Conservation (phyloP, 164 flowering plant genomes). For the Stephania cephalantha region DNA sequence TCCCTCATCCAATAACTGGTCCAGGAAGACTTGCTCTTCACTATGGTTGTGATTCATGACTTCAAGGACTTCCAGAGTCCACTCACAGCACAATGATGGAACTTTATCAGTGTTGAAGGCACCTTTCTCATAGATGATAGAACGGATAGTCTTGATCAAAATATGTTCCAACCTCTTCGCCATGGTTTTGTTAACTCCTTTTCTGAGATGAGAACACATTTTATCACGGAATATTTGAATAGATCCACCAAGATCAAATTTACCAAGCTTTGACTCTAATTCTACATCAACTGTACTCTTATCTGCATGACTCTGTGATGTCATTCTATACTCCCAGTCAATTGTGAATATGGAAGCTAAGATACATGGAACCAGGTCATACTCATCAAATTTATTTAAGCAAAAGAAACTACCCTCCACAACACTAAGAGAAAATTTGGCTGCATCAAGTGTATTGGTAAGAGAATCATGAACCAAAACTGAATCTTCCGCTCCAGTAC, state of each 20-base stretch:
- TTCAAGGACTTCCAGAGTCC: conserved; percentile 55
- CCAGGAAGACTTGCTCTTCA: conserved; percentile 63
- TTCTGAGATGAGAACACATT: conserved; percentile 35
- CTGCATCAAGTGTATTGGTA: conserved; percentile 33
- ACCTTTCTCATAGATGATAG: conserved; percentile 39
- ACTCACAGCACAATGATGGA: conserved; percentile 47
- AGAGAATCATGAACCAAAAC: conserved; percentile 18
- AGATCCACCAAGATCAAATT: conserved; percentile 38
- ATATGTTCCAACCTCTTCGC: conserved; percentile 29
- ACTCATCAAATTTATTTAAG: conserved; percentile 37
- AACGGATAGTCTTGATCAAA: conserved; percentile 49
- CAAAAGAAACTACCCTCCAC: conserved; percentile 56
- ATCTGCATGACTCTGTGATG: conserved; percentile 11
- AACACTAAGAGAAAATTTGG: conserved; percentile 62
- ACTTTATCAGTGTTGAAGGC: conserved; percentile 19
- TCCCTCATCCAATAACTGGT: conserved; percentile 42
- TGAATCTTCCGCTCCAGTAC: conserved; percentile 14
- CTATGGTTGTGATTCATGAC: conserved; percentile 32
- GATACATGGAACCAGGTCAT: conserved; percentile 42
- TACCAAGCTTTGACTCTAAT: conserved; percentile 11
- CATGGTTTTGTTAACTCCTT: conserved; percentile 25
- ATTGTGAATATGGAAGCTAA: conserved; percentile 52
- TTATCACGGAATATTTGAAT: conserved; percentile 39
- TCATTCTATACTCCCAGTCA: conserved; percentile 62
- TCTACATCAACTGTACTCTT: conserved; percentile 19